Percentiles rank a stretch among this genome's conserved stretches.
These are phyloP conservation scores for Ilyonectria destructans DNA, from an alignment of 2,329 filamentous ascomycete species.

Conservation along the genomic window DNA sequence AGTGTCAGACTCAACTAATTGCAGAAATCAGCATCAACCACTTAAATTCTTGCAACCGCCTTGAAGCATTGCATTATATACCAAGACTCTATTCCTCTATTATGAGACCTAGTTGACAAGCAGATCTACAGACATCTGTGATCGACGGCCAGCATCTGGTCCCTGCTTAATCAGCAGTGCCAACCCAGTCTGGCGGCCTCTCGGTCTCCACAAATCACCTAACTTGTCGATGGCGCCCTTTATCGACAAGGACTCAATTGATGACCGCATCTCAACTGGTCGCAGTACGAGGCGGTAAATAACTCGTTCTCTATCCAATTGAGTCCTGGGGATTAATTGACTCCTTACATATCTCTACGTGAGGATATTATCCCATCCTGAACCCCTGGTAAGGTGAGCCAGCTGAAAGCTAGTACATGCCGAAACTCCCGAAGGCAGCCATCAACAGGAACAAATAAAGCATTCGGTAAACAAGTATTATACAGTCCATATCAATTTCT, in stretches of 20 bases:
- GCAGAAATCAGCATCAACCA: no score
- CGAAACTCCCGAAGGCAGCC: background rate
- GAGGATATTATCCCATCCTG: background rate
- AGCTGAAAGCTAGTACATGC: background rate
- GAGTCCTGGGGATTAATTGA: background rate
- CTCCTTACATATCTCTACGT: background rate
- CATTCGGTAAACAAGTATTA: background rate
- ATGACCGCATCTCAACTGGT: background rate
- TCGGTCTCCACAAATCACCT: no score
- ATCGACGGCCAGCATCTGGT: no score
- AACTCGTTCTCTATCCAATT: background rate
- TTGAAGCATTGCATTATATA: no score
- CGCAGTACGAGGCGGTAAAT: slow-evolving; percentile 15
- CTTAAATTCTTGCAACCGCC: no score
- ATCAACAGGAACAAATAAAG: background rate
- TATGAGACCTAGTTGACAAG: no score
- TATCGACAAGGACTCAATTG: background rate
- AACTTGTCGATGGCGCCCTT: no score
- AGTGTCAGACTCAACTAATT: no score
- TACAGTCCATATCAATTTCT: background rate
- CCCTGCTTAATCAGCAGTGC: no score
- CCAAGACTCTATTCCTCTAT: no score
- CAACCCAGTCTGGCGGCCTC: no score
- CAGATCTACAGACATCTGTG: no score
- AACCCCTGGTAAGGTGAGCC: background rate